Conservation (phyloP, 768 basidiomycete species). For the Xerocomellus chrysenteron region DNA sequence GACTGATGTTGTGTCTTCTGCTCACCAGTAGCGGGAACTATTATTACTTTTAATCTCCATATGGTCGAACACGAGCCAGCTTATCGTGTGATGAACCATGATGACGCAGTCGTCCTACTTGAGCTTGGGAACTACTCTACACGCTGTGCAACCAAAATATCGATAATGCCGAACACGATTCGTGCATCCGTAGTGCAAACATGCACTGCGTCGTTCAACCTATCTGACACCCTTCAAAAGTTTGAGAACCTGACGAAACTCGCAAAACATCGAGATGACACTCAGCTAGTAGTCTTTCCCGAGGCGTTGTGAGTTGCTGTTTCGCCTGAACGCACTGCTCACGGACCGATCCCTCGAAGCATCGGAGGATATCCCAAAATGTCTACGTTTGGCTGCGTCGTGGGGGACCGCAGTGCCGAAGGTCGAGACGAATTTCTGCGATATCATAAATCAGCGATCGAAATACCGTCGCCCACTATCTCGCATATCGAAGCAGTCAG, state of each 20-base stretch:
- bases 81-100: not conserved
- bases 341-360: conserved; percentile 25
- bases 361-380: conserved; percentile 62
- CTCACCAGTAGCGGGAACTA: conserved; percentile 9
- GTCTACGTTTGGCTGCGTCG: conserved; percentile 42
- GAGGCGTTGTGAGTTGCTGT: conserved; percentile 50
- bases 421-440: conserved; percentile 60
- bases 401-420: conserved; percentile 48
- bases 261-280: conserved; percentile 46
- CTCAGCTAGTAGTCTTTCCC: conserved; percentile 54
- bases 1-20: conserved; percentile 3
- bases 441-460: conserved; percentile 55
- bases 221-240: conserved; percentile 48
- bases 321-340: not conserved
- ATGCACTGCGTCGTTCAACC: conserved; percentile 45
- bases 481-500: conserved; percentile 49
- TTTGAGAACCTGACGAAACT: conserved; percentile 45
- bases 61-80: not conserved
- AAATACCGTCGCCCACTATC: conserved; percentile 52
- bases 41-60: conserved; percentile 4
- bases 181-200: conserved; percentile 55
- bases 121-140: not conserved
- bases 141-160: not conserved
- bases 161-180: conserved; percentile 33
- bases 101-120: not conserved